Conservation (phyloP, 331 rosid species). For the Acacia pycnantha region DNA sequence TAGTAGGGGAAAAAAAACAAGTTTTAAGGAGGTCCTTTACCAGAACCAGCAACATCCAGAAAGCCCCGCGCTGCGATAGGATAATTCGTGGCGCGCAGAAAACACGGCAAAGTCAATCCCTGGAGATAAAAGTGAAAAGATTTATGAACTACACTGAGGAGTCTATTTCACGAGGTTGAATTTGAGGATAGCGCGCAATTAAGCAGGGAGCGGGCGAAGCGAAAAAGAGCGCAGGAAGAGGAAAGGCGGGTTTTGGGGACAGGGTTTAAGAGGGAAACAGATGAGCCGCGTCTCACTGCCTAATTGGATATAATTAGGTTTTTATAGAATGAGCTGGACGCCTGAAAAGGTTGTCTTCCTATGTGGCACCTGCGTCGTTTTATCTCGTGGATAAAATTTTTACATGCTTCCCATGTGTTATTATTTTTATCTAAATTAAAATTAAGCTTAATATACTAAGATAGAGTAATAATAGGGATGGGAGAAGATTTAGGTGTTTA, state of each 20-base stretch:
- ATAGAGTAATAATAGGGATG: too few species aligned
- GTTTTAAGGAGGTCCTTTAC: neutral
- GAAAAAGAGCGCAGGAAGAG: neutral
- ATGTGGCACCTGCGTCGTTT: neutral
- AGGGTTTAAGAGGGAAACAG: neutral
- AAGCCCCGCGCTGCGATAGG: slow-evolving; percentile 16
- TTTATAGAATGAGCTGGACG: neutral
- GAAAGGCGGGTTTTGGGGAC: neutral
- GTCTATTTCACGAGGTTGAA: slow-evolving; percentile 11
- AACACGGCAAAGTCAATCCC: neutral
- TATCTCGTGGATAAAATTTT: neutral
- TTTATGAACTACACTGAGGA: neutral
- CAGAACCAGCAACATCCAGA: slow-evolving; percentile 9
- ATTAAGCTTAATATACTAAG: too few species aligned
- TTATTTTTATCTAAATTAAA: too few species aligned
- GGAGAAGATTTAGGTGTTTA: too few species aligned
- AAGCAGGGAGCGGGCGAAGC: neutral
- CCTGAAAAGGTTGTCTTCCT: neutral
- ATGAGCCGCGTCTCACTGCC: neutral
- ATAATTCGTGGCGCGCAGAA: neutral
- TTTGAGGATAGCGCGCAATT: neutral
- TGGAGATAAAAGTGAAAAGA: neutral
- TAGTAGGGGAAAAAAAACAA: slow-evolving; percentile 2
- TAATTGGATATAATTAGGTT: neutral
- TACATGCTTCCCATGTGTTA: too few species aligned